Evolutionary conservation across 768 basidiomycete genomes (phyloP), one percentile per base, ranked within the genome.

Genomic region (Crucibulum laeve): DNA sequence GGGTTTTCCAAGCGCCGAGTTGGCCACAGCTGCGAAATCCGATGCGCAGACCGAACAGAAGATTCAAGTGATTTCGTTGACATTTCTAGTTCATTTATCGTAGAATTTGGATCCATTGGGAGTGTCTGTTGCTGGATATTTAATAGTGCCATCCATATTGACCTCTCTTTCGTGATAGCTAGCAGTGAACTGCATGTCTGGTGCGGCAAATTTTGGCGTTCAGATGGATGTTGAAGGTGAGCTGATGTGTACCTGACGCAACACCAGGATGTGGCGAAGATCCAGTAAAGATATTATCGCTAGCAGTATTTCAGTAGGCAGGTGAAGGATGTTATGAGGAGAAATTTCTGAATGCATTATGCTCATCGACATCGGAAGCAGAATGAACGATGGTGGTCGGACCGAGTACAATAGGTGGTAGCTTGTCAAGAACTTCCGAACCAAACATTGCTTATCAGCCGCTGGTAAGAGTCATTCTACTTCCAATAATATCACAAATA

Each of bases 181-280:
- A 13, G 42, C 10, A 55, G 34, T 23, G 40, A 40, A 23, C 42
- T 52, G 44, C 57, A 58, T 40, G 54, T 58, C 57, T 58, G 36
- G 18, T 40, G 28, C 28, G 14, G 4, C 14, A 15, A 30, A 34
- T 5, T 3, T 43, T 21, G 17, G 33, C 3, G 33, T 19, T 37
- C n/a, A 23, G 34, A 43, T 8, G 25, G 5, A 7, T 11, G 18
- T 34, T n/a, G 18, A 11, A 24, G 11, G 25, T n/a, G 5, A 8
- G 6, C 21, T 34, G 15, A 17, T 42, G 14, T 14, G 33, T 36
- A 43, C 42, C 42, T 43, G 42, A 14, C 42, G 42, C 34, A 43
- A 25, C n/a, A 17, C 42, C 42, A 48, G 37, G 37, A 44, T 33
- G 34, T 48, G 26, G 3, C 22, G 34, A n/a, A 38, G 23, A 38